Evolutionary conservation across 768 basidiomycete species (phyloP).

Genomic region (Mycena rosella): DNA sequence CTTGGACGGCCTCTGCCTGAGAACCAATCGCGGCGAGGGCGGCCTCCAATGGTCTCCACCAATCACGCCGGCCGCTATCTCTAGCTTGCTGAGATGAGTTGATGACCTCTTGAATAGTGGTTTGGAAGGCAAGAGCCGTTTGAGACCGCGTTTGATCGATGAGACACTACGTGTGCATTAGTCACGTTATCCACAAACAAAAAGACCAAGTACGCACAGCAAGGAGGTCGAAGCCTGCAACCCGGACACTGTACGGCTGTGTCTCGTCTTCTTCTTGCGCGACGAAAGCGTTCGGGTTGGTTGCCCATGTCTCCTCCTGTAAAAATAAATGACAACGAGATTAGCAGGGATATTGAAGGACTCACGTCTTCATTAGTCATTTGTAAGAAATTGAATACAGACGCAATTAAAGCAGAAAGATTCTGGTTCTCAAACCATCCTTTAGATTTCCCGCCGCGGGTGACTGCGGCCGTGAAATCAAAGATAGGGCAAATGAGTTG

Average conservation of each 20-base stretch:
- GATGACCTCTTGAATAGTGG: conserved; percentile 67
- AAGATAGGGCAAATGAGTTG: conserved; percentile 83
- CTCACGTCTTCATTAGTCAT: conserved; percentile 93
- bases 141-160: conserved; percentile 66
- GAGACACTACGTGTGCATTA: conserved; percentile 58
- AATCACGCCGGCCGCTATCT: conserved; percentile 68
- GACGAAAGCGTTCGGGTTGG: conserved; percentile 92
- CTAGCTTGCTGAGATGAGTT: conserved; percentile 66
- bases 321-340: conserved; percentile 12
- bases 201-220: conserved; percentile 59
- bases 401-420: conserved; percentile 62
- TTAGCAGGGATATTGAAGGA: conserved; percentile 20
- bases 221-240: conserved; percentile 88
- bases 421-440: conserved; percentile 72
- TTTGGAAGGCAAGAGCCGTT: conserved; percentile 67
- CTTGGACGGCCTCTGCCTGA: conserved; percentile 80
- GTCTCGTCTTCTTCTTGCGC: conserved; percentile 96
- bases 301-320: conserved; percentile 93
- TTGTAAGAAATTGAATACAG: conserved; percentile 79
- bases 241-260: conserved; percentile 82
- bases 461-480: conserved; percentile 80
- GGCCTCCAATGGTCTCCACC: conserved; percentile 96
- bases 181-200: not conserved
- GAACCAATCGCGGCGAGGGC: conserved; percentile 86
- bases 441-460: conserved; percentile 73